Conservation (phyloP, 2,329 filamentous ascomycete species). For the Aspergillus novoparasiticus region DNA sequence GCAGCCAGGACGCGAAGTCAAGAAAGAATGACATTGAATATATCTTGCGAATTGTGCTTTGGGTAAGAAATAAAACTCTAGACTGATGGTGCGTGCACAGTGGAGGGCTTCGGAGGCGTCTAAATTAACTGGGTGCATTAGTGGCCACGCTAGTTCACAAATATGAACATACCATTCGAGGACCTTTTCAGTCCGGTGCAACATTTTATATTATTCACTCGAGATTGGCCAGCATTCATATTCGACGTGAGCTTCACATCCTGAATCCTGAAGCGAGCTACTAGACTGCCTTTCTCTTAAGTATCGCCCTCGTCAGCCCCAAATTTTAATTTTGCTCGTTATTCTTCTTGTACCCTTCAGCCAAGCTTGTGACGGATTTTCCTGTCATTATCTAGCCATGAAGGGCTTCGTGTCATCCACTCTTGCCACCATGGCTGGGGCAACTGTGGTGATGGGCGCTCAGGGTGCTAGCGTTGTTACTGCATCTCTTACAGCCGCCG, state of each 20-base stretch:
- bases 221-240: not conserved
- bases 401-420: slow-evolving; percentile 3
- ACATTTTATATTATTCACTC: not conserved
- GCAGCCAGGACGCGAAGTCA: too few relatives aligned
- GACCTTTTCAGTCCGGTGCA: not conserved
- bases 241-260: not conserved
- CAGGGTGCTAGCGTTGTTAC: not conserved
- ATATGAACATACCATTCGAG: not conserved
- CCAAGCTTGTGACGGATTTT: not conserved
- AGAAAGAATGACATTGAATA: too few relatives aligned
- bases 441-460: not conserved
- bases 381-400: not conserved
- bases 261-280: not conserved
- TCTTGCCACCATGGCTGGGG: slow-evolving; percentile 7
- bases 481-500: slow-evolving; percentile 10
- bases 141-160: not conserved
- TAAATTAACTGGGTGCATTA: not conserved
- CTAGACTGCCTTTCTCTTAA: not conserved
- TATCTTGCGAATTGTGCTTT: not conserved
- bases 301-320: not conserved
- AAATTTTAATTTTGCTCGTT: not conserved
- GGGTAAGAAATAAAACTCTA: not conserved
- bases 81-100: not conserved
- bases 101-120: not conserved
- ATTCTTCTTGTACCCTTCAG: not conserved